Evolutionary conservation across 345 rosid genomes (phyloP).

Genomic region (Aquilaria malaccensis): DNA sequence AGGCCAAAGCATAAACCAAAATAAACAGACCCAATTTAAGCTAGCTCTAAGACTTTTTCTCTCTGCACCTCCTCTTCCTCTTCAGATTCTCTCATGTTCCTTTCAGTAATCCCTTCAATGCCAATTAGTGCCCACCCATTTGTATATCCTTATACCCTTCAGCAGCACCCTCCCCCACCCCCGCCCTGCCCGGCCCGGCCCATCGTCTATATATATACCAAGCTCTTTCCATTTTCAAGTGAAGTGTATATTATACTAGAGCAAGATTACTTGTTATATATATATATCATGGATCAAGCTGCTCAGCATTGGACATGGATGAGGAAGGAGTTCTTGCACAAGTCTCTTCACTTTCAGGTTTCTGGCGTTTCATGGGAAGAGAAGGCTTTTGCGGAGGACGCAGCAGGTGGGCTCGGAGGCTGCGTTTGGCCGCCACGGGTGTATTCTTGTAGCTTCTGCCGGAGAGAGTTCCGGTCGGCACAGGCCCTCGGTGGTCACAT

Average conservation of each 20-base stretch:
- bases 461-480: constrained; percentile 64
- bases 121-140: neutral
- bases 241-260: neutral
- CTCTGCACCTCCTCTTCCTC: constrained; percentile 19
- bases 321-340: constrained; percentile 17
- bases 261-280: neutral
- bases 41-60: constrained; percentile 29
- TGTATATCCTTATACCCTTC: neutral
- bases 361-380: constrained; percentile 46
- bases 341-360: constrained; percentile 7
- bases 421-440: constrained; percentile 65
- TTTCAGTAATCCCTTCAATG: constrained; percentile 20
- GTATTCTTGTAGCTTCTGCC: constrained; percentile 57
- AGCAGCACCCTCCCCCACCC: neutral
- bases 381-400: constrained; percentile 53
- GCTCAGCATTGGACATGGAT: constrained; percentile 36
- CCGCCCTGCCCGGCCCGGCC: too few species aligned
- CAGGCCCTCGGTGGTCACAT: constrained; percentile 82
- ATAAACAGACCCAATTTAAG: constrained; percentile 12
- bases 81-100: constrained; percentile 29
- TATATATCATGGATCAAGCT: constrained; percentile 28
- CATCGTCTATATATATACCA: constrained; percentile 1
- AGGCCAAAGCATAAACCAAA: constrained; percentile 25
- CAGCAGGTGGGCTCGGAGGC: constrained; percentile 37
- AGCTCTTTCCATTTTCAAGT: neutral